Evolutionary conservation across 2,329 filamentous ascomycete species (phyloP), one percentile per base, ranked within the genome.

Genomic region (Hymenoscyphus albidus): DNA sequence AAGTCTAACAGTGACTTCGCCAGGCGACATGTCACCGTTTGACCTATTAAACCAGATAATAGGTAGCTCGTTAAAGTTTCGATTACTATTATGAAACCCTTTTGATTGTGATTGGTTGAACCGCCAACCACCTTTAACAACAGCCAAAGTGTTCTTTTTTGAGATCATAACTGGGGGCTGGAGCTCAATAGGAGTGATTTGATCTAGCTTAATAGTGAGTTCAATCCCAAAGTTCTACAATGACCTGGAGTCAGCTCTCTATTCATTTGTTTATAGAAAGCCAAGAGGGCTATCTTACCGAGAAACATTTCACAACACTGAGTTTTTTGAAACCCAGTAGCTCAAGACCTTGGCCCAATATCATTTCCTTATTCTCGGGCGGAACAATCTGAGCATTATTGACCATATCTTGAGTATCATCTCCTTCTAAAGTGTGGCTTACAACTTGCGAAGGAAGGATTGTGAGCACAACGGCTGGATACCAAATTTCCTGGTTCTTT

Each of bases 361-460:
- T 42, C 40, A 42, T 42, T 42, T 14, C 14, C 12, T 42, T 42
- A 42, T 42, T 42, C 13, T 5, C 40, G 16, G 10, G 10, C 10
- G 40, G 40, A 16, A 42, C 1, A 42, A 42, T 42, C 13, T 42
- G 40, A 42, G 40, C 40, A 42, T 42, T 5, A 10, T 13, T 16
- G 40, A 42, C 40, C 40, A 42, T 42, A 5, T 42, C 40, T 16
- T 42, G 13, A 42, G 40, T 16, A 42, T 42, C 40, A 16, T 42
- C 13, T 12, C 40, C 40, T 10, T 42, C 40, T 5, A 42, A 16
- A 16, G 16, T n/a, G n/a, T 38, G 58, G 39, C 62, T 63, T 16
- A 65, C n/a, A 22, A 40, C 18, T 56, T 62, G 59, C 59, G 39
- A 62, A 32, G 51, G 31, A 7, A 62, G 42, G 10, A 62, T 62